Conservation (phyloP, 2,329 filamentous ascomycete genomes). For the Pseudogymnoascus destructans region DNA sequence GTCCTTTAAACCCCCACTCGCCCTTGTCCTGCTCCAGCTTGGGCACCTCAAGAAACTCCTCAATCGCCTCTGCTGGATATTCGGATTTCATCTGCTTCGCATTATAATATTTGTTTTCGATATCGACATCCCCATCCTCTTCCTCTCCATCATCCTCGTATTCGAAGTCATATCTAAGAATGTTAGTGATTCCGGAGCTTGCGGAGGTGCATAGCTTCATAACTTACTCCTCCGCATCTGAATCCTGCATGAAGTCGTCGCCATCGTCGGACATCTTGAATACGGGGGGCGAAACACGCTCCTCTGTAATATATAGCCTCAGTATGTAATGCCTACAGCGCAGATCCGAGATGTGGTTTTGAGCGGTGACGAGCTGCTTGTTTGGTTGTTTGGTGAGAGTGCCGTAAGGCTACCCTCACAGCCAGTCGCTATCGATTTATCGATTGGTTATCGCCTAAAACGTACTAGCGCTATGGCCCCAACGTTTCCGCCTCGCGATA, state of each 20-base stretch:
- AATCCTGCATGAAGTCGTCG: conserved; percentile 90
- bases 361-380: not conserved
- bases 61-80: conserved; percentile 77
- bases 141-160: conserved; percentile 87
- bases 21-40: conserved; percentile 67
- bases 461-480: not conserved
- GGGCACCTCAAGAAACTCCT: conserved; percentile 84
- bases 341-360: not conserved
- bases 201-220: conserved; percentile 9
- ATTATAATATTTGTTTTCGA: conserved; percentile 99
- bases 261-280: conserved; percentile 45
- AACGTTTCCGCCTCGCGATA: conserved; percentile 8
- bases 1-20: conserved; percentile 96
- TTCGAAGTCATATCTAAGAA: conserved; percentile 74
- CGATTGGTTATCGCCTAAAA: conserved; percentile 2
- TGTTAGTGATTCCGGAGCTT: conserved; percentile 15
- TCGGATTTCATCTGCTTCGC: conserved; percentile 89
- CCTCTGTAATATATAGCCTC: not conserved
- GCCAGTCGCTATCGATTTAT: conserved; percentile 4
- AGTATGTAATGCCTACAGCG: not conserved
- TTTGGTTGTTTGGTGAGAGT: not conserved
- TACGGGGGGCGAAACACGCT: not conserved
- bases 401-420: conserved; percentile 2
- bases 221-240: conserved; percentile 68
- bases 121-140: conserved; percentile 76